Base-by-base conservation (phyloP, 306 rosid species). In the Lathyrus aphaca region DNA sequence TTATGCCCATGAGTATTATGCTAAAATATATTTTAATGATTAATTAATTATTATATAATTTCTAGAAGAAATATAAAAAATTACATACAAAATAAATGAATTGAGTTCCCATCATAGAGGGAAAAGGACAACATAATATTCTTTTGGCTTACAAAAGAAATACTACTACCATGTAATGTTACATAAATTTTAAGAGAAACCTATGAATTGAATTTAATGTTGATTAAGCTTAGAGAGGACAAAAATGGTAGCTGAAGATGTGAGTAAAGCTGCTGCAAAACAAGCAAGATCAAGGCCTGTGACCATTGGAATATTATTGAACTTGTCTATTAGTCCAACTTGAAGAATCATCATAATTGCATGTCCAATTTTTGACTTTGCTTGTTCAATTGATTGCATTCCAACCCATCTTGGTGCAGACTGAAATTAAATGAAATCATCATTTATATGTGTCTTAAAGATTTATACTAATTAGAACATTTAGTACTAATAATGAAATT, bases 281-380 rank as follows among this genome's bases (percentile, higher is more conserved):
- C 81, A 82, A 46, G 86, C 86, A 62, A 82, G 86, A 71, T 82
- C 86, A 44, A 71, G 21, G n/a, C 83, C 73, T 10, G 86, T 82
- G 43, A 78, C 66, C 7, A 78, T 16, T 8, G 83, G 76, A 71
- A 82, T 42, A 43, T 78, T 73, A 23, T 66, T 82, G 35, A 82
- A 82, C 78, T 82, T 82, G 5, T 82, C 86, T 25, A 82, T 5
- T 8, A 82, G 14, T 75, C 83, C 86, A 43, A 62, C 86, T 14
- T 78, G 86, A 60, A 82, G 79, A 51, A 78, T 75, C 81, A 82
- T 68, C 79, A 71, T 78, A 79, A 82, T 79, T 0, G 86, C 86
- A 67, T 82, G 81, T 58, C 86, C 86, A 4, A 82, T 79, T 65
- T 62, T 78, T 1, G 79, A 66, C 63, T 75, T 78, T 5, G 83